Conservation (phyloP, 1,284 basidiomycete species). For the Fomitopsis schrenkii region DNA sequence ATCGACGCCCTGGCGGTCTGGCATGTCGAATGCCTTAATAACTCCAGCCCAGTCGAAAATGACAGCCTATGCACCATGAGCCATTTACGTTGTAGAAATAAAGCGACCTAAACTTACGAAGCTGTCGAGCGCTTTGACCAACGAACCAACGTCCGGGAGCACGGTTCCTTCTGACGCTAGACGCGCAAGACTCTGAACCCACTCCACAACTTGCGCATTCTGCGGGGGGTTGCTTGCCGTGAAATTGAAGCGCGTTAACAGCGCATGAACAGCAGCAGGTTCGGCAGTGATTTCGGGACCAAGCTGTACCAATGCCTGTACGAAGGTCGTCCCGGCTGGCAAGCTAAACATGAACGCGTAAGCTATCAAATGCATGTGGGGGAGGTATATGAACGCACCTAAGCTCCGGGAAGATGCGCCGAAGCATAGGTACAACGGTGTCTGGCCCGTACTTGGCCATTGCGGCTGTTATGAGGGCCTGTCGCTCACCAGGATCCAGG, state of each 20-base stretch:
- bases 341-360: conserved; percentile 40
- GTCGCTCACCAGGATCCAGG: conserved; percentile 65
- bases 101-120: conserved; percentile 47
- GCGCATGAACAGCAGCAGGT: conserved; percentile 60
- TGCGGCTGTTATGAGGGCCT: conserved; percentile 66
- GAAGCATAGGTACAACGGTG: conserved; percentile 46
- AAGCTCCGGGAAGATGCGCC: conserved; percentile 56
- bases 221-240: conserved; percentile 65
- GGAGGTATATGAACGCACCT: conserved; percentile 41
- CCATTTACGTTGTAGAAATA: conserved; percentile 14
- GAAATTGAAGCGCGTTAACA: conserved; percentile 70
- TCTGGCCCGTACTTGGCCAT: conserved; percentile 72
- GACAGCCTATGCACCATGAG: conserved; percentile 39
- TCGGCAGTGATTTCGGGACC: conserved; percentile 76
- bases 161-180: conserved; percentile 66
- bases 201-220: conserved; percentile 65
- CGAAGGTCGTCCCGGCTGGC: conserved; percentile 58
- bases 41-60: conserved; percentile 77
- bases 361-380: conserved; percentile 9
- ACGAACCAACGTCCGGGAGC: conserved; percentile 72
- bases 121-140: conserved; percentile 66
- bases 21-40: conserved; percentile 75
- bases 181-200: conserved; percentile 60
- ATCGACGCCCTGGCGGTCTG: conserved; percentile 76
- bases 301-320: conserved; percentile 69